Percentiles rank a stretch among this genome's conserved stretches.
phyloP scores from a whole-genome alignment of 2,329 filamentous ascomycete genomes.

The Pseudocercospora crystallina region DNA sequence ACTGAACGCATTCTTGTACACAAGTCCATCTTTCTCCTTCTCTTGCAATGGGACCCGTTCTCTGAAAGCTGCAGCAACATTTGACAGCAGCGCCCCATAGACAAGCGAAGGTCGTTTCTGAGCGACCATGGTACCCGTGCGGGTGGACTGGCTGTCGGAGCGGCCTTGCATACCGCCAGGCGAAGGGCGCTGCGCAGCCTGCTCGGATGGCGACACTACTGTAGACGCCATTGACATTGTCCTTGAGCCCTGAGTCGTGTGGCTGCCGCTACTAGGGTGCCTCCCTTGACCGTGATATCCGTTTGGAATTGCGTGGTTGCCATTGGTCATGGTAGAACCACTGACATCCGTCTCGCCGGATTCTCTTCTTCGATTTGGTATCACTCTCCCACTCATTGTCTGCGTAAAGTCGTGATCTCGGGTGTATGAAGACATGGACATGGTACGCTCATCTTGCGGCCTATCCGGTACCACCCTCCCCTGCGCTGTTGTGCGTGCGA shows the following conservation, averaged over 20 bases:
- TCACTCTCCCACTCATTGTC: constrained; percentile 89
- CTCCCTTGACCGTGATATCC: constrained; percentile 24
- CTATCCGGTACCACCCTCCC: constrained; percentile 88
- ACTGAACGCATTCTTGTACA: constrained; percentile 96
- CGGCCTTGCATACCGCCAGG: constrained; percentile 25
- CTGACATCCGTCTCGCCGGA: constrained; percentile 40
- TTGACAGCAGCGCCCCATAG: constrained; percentile 90
- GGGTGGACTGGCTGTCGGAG: constrained; percentile 40
- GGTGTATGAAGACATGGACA: constrained; percentile 88
- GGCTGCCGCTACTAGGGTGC: constrained; percentile 32
- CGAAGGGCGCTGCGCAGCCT: constrained; percentile 29
- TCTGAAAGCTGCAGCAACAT: constrained; percentile 87
- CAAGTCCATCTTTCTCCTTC: constrained; percentile 91
- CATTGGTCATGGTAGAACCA: constrained; percentile 31
- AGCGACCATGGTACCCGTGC: constrained; percentile 53
- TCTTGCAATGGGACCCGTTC: constrained; percentile 84
- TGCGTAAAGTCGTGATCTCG: constrained; percentile 76
- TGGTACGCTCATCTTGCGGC: constrained; percentile 79
- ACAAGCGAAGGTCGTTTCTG: constrained; percentile 75
- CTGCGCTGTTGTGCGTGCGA: constrained; percentile 82
- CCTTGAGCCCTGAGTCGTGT: constrained; percentile 52
- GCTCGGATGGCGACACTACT: constrained; percentile 54
- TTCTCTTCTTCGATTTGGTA: constrained; percentile 71
- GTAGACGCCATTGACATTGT: constrained; percentile 95
- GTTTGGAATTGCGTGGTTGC: constrained; percentile 28